Conservation (phyloP, 2,329 filamentous ascomycete species). For the Trichophyton equinum region DNA sequence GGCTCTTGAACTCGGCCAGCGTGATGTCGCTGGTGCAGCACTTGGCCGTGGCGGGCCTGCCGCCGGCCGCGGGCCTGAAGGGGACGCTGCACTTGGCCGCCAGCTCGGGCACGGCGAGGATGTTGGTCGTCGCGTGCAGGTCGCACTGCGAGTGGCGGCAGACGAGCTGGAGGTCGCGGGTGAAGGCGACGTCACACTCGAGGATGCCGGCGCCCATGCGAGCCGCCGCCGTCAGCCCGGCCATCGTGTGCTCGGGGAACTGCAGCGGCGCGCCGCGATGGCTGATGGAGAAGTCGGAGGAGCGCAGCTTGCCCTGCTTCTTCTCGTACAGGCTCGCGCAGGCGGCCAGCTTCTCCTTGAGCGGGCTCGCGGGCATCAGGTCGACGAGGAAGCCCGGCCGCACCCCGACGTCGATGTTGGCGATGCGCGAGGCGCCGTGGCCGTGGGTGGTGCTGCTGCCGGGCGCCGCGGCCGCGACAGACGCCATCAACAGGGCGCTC, state of each 20-base stretch:
- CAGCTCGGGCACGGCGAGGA: slow-evolving; percentile 48
- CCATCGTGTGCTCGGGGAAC: slow-evolving; percentile 51
- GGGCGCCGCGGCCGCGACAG: not conserved
- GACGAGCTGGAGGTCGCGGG: slow-evolving; percentile 51
- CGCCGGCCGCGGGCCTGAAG: slow-evolving; percentile 45
- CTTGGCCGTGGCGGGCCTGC: slow-evolving; percentile 44
- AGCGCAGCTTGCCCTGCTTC: slow-evolving; percentile 40
- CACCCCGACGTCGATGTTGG: slow-evolving; percentile 46
- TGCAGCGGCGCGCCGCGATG: slow-evolving; percentile 52
- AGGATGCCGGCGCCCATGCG: slow-evolving; percentile 55
- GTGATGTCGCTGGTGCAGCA: slow-evolving; percentile 65
- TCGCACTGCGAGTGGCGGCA: slow-evolving; percentile 58
- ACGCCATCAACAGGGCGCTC: not conserved
- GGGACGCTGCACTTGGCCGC: slow-evolving; percentile 51
- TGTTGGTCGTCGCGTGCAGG: slow-evolving; percentile 56
- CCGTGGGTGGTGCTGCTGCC: not conserved
- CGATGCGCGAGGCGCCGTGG: not conserved
- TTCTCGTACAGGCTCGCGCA: slow-evolving; percentile 27
- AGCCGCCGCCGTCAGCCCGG: slow-evolving; percentile 50
- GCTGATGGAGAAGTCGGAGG: slow-evolving; percentile 46
- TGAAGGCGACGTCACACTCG: slow-evolving; percentile 58
- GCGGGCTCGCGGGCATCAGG: slow-evolving; percentile 46
- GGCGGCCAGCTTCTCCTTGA: slow-evolving; percentile 48
- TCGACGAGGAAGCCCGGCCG: slow-evolving; percentile 53
- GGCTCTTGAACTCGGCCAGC: slow-evolving; percentile 51